These are phyloP conservation scores for Diddensiella santjacobensis DNA, from an alignment of 805 yeast genomes.

Conservation along the genomic window DNA sequence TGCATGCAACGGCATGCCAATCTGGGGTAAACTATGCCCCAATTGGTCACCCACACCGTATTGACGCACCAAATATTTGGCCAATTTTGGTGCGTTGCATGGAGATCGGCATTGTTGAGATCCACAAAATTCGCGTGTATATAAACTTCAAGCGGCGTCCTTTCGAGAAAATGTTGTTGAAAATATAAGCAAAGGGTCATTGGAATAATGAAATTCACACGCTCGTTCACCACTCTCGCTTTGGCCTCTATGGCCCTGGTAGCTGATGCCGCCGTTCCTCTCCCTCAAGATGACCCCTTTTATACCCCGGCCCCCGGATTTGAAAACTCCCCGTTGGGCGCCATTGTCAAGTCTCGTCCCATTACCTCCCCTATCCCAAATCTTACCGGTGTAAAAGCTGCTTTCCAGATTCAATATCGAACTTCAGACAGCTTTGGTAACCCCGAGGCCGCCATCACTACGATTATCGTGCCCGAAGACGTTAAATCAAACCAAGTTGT, in stretches of 20 bases:
- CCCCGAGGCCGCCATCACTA: slow-evolving; percentile 28
- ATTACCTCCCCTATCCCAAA: slow-evolving; percentile 10
- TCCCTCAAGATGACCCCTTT: slow-evolving; percentile 23
- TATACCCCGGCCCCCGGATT: slow-evolving; percentile 21
- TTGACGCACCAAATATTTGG: no score
- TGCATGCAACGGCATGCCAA: no score
- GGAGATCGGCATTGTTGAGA: no score
- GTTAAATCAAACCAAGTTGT: slow-evolving; percentile 17
- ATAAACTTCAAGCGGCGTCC: no score
- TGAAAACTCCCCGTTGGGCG: slow-evolving; percentile 13
- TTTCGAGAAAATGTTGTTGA: no score
- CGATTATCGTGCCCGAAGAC: slow-evolving; percentile 26
- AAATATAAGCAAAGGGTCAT: no score
- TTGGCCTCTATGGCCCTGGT: not conserved
- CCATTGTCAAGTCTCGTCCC: slow-evolving; percentile 11
- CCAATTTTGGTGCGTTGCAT: no score
- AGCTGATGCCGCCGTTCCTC: slow-evolving; percentile 17
- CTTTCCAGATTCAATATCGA: slow-evolving; percentile 26
- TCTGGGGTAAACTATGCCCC: no score
- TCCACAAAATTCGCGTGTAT: no score
- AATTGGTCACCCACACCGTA: no score
- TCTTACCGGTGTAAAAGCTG: slow-evolving; percentile 12
- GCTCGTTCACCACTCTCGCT: not conserved
- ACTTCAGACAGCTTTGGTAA: slow-evolving; percentile 27
- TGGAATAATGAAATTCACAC: not conserved